Conservation (phyloP, 257 asterid species). For the Solanum chiquidenum region DNA sequence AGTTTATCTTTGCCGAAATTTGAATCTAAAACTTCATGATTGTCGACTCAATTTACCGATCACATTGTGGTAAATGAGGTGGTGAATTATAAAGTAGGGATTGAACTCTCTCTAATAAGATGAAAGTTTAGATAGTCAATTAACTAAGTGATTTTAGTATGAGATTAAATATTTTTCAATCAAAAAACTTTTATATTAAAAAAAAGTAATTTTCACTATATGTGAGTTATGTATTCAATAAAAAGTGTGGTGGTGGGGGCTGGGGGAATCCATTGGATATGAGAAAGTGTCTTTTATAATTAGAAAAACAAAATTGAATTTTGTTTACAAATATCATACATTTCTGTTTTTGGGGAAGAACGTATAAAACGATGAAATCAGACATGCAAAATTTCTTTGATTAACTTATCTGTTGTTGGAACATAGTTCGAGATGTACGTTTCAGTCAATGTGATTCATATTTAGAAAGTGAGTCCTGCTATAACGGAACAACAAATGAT, state of each 20-base stretch:
- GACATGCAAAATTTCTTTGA: not conserved
- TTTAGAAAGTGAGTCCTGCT: not conserved
- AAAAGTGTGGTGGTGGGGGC: too few species aligned
- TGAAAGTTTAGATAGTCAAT: not conserved
- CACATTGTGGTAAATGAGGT: not conserved
- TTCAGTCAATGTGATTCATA: not conserved
- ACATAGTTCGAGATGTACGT: not conserved
- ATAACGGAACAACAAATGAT: not conserved
- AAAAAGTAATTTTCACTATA: not conserved
- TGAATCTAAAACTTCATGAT: not conserved
- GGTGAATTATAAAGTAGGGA: too few species aligned
- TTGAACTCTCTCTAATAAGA: too few species aligned
- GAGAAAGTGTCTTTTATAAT: not conserved
- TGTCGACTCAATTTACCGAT: not conserved
- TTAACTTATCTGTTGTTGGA: not conserved
- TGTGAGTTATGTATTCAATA: not conserved
- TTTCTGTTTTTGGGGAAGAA: not conserved
- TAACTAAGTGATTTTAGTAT: too few species aligned
- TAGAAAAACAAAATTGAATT: not conserved
- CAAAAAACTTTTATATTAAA: not conserved
- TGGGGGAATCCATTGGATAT: too few species aligned
- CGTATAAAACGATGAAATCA: not conserved
- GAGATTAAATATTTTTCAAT: not conserved
- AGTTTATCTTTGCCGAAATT: too few species aligned
- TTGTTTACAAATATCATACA: not conserved